Base-by-base conservation (phyloP, 129 eudicot species). In the Chrysanthemum seticuspe region DNA sequence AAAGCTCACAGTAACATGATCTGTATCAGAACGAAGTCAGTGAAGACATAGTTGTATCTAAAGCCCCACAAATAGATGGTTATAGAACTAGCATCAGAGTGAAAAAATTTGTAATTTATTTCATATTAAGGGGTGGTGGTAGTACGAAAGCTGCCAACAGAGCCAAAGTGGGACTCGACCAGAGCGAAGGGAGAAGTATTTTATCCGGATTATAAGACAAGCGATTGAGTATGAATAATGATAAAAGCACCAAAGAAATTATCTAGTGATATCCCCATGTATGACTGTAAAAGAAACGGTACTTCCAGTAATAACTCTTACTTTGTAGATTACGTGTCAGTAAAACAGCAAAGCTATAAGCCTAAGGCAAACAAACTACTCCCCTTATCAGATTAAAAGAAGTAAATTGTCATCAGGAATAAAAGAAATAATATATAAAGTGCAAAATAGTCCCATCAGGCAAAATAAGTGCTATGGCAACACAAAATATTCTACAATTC, bases 1-100 rank as follows among this genome's bases (percentile, higher is more conserved):
- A 83, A 86, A 94, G 87, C 82, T 88, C 74, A 94, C 79, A 8
- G 76, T 73, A 25, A 94, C 99, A 79, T 90, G 97, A 61, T 88
- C 99, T 94, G 76, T 34, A 74, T 54, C 65, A 56, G 50, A 54
- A 69, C 3, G 18, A 16, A 21, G 27, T 19, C 18, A 48, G 13
- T 21, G 0, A 6, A 25, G 36, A 9, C 36, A 75, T 21, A 44
- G 9, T 45, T 62, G 48, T 10, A 62, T 62, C 6, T 29, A 62
- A 10, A 62, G 9, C 48, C 10, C 5, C 47, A 7, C 9, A 5
- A 4, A 62, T 12, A 62, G 15, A 62, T 62, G n/a, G 0, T 36
- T 6, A 62, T 14, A 62, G 49, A 40, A 62, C 18, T 13, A 62
- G 47, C 47, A 40, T 40, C 10, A 7, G 47, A 1, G 10, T 40